phyloP scores from a whole-genome alignment of 768 basidiomycete species.

The Tricholoma saponaceum region DNA sequence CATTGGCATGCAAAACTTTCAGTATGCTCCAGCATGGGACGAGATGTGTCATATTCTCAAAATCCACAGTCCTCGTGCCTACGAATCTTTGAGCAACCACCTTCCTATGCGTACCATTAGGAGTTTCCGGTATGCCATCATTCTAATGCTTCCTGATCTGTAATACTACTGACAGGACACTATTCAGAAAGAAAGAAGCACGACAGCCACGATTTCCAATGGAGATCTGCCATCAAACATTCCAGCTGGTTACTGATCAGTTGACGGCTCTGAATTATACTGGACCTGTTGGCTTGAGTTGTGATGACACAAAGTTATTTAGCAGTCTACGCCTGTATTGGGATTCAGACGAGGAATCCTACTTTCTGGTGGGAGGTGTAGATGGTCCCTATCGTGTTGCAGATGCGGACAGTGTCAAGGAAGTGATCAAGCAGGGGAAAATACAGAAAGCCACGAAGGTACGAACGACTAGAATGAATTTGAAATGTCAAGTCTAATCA shows the following conservation, averaged over 20 bases:
- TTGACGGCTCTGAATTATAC: neutral
- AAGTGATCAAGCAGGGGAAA: constrained; percentile 7
- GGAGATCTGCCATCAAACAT: neutral
- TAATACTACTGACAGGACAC: neutral
- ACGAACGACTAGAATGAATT: neutral
- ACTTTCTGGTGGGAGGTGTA: neutral
- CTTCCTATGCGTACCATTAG: neutral
- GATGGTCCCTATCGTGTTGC: neutral
- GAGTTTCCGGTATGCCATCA: neutral
- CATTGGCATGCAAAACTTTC: neutral
- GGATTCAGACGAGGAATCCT: neutral
- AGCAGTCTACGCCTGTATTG: neutral
- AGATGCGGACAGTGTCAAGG: constrained; percentile 16
- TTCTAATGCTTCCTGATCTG: neutral
- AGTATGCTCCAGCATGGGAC: neutral
- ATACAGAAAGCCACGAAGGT: constrained; percentile 22
- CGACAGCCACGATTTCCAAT: neutral
- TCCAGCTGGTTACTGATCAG: neutral
- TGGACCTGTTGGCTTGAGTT: constrained; percentile 1
- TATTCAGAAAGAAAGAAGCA: neutral
- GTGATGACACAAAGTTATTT: neutral
- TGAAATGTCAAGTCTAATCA: neutral
- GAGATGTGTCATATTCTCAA: constrained; percentile 1
- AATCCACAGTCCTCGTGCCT: neutral
- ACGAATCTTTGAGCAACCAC: neutral